Evolutionary conservation across 768 basidiomycete genomes (phyloP), one percentile per base, ranked within the genome.

Genomic region (Agaricus blazei): DNA sequence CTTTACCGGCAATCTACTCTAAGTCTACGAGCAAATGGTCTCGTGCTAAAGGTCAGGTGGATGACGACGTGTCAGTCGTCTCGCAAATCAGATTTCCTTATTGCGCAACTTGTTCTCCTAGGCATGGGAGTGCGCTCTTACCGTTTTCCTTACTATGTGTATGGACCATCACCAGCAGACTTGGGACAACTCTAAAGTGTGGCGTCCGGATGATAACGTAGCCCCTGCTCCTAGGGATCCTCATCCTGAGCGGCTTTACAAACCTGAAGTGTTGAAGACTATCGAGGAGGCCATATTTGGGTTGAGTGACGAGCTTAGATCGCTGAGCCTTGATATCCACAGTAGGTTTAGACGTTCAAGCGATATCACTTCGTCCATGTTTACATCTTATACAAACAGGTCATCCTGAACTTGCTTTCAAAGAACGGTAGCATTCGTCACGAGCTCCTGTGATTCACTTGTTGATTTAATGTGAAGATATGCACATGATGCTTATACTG

Each of bases 291-390:
- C 74, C 54, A 78, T 91, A 36, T 69, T 70, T 51, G 72, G 67
- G 24, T 69, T 88, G 15, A 75, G 82, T 58, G 65, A 66, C 0
- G 82, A 84, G 45, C 67, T 91, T 51, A 74, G 82, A 51, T 68
- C 61, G 36, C 68, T 92, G 19, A 90, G 88, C 63, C 67, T 88
- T 28, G 84, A 87, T 62, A 88, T 93, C 19, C 87, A 87, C 58
- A 78, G 88, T 87, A 62, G 11, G 12, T 15, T 36, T 19, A 19
- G 19, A 19, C 19, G 19, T 19, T 19, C 19, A 19, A 19, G 19
- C 19, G 19, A 19, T 19, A 19, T 19, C 19, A 19, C 19, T 19
- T 19, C 19, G 19, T 19, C 19, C 19, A 19, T 19, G 19, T 19
- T 19, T 19, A 19, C 24, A 23, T 42, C 41, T 9, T 27, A 19